phyloP scores from a whole-genome alignment of 2,329 filamentous ascomycete genomes.

The Calonectria hongkongensis region DNA sequence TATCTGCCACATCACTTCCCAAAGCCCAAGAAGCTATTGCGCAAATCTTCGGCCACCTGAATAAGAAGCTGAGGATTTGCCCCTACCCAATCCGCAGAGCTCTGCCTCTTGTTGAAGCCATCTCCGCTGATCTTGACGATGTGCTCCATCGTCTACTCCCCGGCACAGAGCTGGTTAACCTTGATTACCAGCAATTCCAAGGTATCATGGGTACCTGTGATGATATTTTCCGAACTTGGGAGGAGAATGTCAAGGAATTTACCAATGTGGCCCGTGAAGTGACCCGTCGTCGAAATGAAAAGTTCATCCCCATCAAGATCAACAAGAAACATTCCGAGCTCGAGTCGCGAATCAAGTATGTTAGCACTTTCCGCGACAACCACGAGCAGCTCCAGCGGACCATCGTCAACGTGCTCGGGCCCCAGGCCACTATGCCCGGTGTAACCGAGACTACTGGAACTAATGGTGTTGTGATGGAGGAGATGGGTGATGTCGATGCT shows the following conservation, averaged over 20 bases:
- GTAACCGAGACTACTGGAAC: constrained; percentile 69
- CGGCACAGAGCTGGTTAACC: constrained; percentile 90
- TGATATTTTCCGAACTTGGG: constrained; percentile 93
- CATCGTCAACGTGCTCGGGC: constrained; percentile 96
- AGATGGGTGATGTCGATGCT: constrained; percentile 97
- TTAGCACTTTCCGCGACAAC: constrained; percentile 95
- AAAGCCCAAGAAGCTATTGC: constrained; percentile 93
- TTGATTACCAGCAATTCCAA: constrained; percentile 94
- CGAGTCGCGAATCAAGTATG: constrained; percentile 93
- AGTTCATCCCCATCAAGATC: constrained; percentile 99
- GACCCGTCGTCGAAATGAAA: constrained; percentile 93
- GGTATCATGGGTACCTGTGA: constrained; percentile 89
- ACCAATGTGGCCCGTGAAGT: constrained; percentile 98
- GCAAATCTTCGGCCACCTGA: constrained; percentile 94
- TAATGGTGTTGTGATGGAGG: constrained; percentile 86
- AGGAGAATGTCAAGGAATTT: constrained; percentile 97
- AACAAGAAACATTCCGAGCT: constrained; percentile 89
- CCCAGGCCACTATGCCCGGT: constrained; percentile 76
- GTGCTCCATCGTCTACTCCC: constrained; percentile 90
- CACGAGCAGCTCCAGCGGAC: constrained; percentile 98
- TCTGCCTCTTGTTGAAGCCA: constrained; percentile 95
- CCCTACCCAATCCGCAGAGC: constrained; percentile 95
- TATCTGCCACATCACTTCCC: constrained; percentile 91
- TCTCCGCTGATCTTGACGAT: constrained; percentile 93
- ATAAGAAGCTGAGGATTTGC: constrained; percentile 97